Conservation (phyloP, 495 filamentous ascomycete species). For the Xylona heveae region DNA sequence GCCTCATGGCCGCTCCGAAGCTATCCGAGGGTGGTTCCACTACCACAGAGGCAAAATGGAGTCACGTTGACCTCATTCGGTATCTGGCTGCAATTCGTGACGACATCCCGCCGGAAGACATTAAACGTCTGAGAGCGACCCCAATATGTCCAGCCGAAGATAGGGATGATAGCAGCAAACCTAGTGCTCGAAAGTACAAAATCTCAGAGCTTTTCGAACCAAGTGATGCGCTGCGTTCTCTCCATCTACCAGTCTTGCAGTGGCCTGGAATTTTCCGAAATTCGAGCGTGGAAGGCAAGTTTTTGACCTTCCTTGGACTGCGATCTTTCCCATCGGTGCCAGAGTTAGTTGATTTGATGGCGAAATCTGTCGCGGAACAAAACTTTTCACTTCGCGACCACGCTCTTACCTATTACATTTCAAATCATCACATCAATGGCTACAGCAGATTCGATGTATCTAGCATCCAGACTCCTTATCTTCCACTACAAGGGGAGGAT, state of each 20-base stretch:
- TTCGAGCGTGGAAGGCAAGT: slow-evolving; percentile 45
- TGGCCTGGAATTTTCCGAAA: slow-evolving; percentile 53
- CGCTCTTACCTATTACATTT: slow-evolving; percentile 65
- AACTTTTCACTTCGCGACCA: slow-evolving; percentile 34
- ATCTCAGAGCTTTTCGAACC: slow-evolving; percentile 77
- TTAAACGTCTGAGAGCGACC: slow-evolving; percentile 53
- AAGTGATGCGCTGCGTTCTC: slow-evolving; percentile 38
- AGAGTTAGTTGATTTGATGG: slow-evolving; percentile 60
- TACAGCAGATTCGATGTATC: slow-evolving; percentile 42
- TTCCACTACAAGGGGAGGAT: slow-evolving; percentile 47
- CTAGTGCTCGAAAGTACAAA: slow-evolving; percentile 34
- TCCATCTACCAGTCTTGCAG: slow-evolving; percentile 61
- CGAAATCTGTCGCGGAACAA: slow-evolving; percentile 26
- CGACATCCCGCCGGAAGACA: slow-evolving; percentile 73
- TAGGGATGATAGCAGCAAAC: slow-evolving; percentile 22
- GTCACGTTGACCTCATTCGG: slow-evolving; percentile 80
- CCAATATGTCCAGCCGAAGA: slow-evolving; percentile 75
- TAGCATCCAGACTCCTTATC: slow-evolving; percentile 35
- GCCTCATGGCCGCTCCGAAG: too few relatives aligned
- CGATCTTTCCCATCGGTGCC: slow-evolving; percentile 40
- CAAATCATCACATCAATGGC: slow-evolving; percentile 51
- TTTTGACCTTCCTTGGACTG: slow-evolving; percentile 50
- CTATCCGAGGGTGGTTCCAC: slow-evolving; percentile 21
- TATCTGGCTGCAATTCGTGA: slow-evolving; percentile 77
- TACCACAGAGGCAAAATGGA: slow-evolving; percentile 38